Evolutionary conservation across 2,329 filamentous ascomycete genomes (phyloP).

Genomic region (Botrytis fragariae): DNA sequence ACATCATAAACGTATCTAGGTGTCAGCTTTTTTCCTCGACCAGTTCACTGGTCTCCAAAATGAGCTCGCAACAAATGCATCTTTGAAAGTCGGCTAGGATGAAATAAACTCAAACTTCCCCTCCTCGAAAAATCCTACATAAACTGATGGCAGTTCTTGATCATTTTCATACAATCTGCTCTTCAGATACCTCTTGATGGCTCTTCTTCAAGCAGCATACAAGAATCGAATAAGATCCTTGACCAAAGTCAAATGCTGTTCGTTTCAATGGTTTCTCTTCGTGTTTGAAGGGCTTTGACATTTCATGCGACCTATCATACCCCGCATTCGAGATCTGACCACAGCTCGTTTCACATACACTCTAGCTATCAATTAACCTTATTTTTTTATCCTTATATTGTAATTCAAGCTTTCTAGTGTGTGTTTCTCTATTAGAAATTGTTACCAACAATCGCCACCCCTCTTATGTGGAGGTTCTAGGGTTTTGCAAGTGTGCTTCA

Average conservation of each 20-base stretch:
- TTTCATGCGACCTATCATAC: slow-evolving; percentile 1
- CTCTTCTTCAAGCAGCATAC: not conserved
- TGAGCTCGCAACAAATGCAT: not conserved
- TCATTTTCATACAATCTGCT: not conserved
- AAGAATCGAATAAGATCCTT: not conserved
- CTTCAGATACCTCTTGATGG: not conserved
- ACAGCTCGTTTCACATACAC: slow-evolving; percentile 7
- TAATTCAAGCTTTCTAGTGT: not conserved
- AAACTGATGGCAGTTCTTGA: not conserved
- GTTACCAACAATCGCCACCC: not conserved
- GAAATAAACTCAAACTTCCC: not conserved
- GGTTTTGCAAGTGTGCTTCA: not conserved
- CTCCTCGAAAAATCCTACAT: not conserved
- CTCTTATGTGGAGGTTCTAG: not conserved
- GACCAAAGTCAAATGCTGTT: not conserved
- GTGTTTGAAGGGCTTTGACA: slow-evolving; percentile 14
- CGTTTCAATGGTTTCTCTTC: slow-evolving; percentile 1
- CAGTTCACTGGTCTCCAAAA: not conserved
- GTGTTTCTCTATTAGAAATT: not conserved
- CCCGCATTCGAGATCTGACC: not conserved
- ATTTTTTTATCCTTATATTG: not conserved
- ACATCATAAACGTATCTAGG: not conserved
- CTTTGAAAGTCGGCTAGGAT: not conserved
- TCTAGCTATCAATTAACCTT: slow-evolving; percentile 11
- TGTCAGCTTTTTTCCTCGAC: too few relatives aligned